A percentile compares a stretch with the other conserved stretches of the same genome.
phyloP scores from a whole-genome alignment of 2,329 filamentous ascomycete species.

The Ophiostoma piceae region DNA sequence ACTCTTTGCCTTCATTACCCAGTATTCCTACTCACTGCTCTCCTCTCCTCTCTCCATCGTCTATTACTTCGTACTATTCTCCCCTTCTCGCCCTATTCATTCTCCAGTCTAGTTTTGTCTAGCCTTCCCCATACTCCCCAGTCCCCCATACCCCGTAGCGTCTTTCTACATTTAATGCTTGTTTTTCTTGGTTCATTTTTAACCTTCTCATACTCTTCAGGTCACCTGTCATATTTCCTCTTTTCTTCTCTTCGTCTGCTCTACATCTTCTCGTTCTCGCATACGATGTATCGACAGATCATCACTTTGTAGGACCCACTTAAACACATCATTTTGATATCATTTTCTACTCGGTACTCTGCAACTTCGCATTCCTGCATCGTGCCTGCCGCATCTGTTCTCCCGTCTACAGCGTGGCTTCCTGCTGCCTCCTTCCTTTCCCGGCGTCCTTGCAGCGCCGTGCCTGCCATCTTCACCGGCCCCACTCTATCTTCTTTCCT shows the following conservation, averaged over 20 bases:
- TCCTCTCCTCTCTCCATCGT: neutral
- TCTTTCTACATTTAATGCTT: neutral
- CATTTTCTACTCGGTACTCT: neutral
- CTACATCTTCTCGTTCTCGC: neutral
- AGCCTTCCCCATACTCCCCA: conserved; percentile 2
- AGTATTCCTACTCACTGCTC: neutral
- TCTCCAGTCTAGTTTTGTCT: neutral
- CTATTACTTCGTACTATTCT: neutral
- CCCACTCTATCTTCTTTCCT: neutral
- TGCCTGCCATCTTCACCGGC: conserved; percentile 3
- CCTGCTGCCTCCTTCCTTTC: neutral
- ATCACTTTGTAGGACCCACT: neutral
- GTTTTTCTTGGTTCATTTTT: neutral
- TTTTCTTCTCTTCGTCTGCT: neutral
- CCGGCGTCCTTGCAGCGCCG: conserved; percentile 4
- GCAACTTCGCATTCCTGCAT: neutral
- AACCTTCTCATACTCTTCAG: neutral
- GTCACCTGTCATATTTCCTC: neutral
- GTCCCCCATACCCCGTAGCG: neutral
- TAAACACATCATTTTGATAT: neutral
- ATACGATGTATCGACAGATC: too few species aligned
- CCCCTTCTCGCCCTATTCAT: neutral
- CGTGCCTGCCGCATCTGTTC: neutral
- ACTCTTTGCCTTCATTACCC: neutral
- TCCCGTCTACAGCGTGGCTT: neutral